Conservation (phyloP, 805 yeast species). For the Brettanomyces sp. region DNA sequence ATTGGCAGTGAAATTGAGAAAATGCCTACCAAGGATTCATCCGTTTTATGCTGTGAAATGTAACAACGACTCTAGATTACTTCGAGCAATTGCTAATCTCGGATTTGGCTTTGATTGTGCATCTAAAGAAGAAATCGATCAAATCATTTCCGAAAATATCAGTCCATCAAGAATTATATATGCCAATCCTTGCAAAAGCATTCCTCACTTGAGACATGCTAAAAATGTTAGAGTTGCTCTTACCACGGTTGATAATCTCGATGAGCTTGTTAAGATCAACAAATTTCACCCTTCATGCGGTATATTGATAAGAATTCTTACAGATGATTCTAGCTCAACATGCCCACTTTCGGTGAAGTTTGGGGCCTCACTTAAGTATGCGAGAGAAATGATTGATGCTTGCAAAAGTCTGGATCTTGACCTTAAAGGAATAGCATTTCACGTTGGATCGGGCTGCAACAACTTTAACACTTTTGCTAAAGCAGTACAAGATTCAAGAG, state of each 20-base stretch:
- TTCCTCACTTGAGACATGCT: slow-evolving; percentile 71
- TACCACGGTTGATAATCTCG: slow-evolving; percentile 85
- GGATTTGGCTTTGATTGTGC: slow-evolving; percentile 92
- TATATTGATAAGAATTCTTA: slow-evolving; percentile 70
- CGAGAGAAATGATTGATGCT: slow-evolving; percentile 44
- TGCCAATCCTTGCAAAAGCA: slow-evolving; percentile 93
- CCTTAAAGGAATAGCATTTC: slow-evolving; percentile 86
- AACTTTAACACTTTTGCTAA: slow-evolving; percentile 56
- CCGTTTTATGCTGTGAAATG: slow-evolving; percentile 97
- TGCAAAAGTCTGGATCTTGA: slow-evolving; percentile 55
- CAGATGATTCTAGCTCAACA: slow-evolving; percentile 82
- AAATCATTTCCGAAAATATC: slow-evolving; percentile 53
- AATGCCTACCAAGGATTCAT: slow-evolving; percentile 57
- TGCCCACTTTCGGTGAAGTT: slow-evolving; percentile 83
- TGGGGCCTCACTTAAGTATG: slow-evolving; percentile 62
- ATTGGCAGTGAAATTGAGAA: slow-evolving; percentile 55
- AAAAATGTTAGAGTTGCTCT: slow-evolving; percentile 42
- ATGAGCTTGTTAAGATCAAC: slow-evolving; percentile 70
- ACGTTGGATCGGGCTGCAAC: slow-evolving; percentile 88
- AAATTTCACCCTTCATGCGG: slow-evolving; percentile 60
- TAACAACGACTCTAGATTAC: slow-evolving; percentile 60
- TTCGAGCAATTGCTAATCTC: slow-evolving; percentile 44
- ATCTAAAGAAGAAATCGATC: slow-evolving; percentile 72
- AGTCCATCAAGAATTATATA: slow-evolving; percentile 63
- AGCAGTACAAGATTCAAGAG: slow-evolving; percentile 65